Conservation (phyloP, 2,329 filamentous ascomycete species). For the Aspergillus luchuensis region DNA sequence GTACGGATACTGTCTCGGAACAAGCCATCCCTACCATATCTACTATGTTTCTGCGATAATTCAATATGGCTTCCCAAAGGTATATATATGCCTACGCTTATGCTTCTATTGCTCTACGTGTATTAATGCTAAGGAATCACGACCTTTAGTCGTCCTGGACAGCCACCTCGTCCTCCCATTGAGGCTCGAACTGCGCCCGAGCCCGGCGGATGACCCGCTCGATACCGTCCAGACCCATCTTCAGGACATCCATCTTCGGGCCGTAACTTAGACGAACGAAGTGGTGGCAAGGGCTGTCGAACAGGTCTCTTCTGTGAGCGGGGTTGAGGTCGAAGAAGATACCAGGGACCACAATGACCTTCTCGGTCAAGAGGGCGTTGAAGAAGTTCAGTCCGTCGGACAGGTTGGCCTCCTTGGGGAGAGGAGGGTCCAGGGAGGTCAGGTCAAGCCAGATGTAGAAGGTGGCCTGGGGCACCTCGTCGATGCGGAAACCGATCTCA, state of each 20-base stretch:
- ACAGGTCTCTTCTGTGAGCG: slow-evolving; percentile 81
- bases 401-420: slow-evolving; percentile 67
- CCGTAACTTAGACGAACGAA: slow-evolving; percentile 86
- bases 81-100: neutral
- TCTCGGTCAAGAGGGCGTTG: slow-evolving; percentile 87
- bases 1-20: no score
- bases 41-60: neutral
- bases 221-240: slow-evolving; percentile 80
- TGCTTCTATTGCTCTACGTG: slow-evolving; percentile 10
- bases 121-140: neutral
- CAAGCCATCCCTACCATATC: neutral
- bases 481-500: slow-evolving; percentile 84
- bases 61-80: neutral
- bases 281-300: slow-evolving; percentile 92
- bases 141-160: slow-evolving; percentile 35
- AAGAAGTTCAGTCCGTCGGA: slow-evolving; percentile 96
- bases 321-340: slow-evolving; percentile 99
- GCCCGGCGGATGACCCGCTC: slow-evolving; percentile 69
- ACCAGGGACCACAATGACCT: slow-evolving; percentile 93
- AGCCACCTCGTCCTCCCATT: slow-evolving; percentile 42
- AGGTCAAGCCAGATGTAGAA: slow-evolving; percentile 86
- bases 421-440: slow-evolving; percentile 50
- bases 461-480: slow-evolving; percentile 82
- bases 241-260: slow-evolving; percentile 75
- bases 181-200: slow-evolving; percentile 30